Evolutionary conservation across 805 yeast species (phyloP).

Genomic region (Myxozyma neglecta): DNA sequence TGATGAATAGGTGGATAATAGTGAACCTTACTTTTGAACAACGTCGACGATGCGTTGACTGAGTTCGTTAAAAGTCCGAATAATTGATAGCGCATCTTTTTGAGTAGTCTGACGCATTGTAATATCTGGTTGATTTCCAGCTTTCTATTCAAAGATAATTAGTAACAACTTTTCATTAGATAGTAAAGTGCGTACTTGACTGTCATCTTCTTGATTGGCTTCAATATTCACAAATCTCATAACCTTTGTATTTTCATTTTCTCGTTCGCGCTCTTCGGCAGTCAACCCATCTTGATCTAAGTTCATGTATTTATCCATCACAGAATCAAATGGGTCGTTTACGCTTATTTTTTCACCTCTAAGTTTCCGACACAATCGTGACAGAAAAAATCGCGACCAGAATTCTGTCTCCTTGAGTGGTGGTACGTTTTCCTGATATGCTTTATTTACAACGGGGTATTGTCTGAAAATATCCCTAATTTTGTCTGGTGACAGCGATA

Average conservation of each 20-base stretch:
- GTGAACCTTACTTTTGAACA: conserved; percentile 14
- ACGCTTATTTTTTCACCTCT: conserved; percentile 82
- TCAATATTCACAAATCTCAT: conserved; percentile 73
- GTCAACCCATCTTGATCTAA: conserved; percentile 59
- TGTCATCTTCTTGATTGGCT: conserved; percentile 71
- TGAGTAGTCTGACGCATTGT: conserved; percentile 72
- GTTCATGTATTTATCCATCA: conserved; percentile 79
- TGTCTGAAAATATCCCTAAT: conserved; percentile 87
- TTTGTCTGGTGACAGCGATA: conserved; percentile 85
- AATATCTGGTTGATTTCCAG: conserved; percentile 82
- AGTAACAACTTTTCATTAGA: not conserved
- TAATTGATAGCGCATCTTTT: conserved; percentile 70
- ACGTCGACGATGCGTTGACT: conserved; percentile 71
- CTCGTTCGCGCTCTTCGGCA: conserved; percentile 24
- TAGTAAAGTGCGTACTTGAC: conserved; percentile 14
- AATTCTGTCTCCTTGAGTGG: conserved; percentile 85
- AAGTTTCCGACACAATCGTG: conserved; percentile 79
- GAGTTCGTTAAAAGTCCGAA: conserved; percentile 85
- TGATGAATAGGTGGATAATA: conserved; percentile 33
- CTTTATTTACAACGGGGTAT: conserved; percentile 86
- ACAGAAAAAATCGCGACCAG: conserved; percentile 94
- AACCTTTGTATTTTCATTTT: conserved; percentile 46
- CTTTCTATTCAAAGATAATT: conserved; percentile 16
- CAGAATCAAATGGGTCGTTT: conserved; percentile 77
- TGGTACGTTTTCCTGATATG: conserved; percentile 90